Evolutionary conservation across 2,329 filamentous ascomycete genomes (phyloP).

Genomic region (Ophiostoma tasmaniense): DNA sequence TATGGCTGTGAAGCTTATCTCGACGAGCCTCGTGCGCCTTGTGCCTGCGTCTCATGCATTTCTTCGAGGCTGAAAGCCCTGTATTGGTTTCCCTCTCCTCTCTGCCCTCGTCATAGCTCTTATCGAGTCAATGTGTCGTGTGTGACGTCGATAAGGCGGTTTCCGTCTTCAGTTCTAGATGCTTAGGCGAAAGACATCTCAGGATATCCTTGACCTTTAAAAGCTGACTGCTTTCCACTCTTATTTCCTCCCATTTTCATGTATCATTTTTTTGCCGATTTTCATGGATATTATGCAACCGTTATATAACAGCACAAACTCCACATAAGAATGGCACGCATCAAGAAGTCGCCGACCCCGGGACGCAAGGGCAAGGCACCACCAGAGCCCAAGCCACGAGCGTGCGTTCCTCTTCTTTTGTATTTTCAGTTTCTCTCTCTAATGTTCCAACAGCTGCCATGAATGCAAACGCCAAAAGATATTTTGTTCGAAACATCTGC

Average conservation of each 20-base stretch:
- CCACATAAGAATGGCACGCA: conserved; percentile 9
- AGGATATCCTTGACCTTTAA: neutral
- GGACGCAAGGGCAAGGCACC: conserved; percentile 9
- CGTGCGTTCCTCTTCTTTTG: conserved; percentile 2
- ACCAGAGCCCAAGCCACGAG: conserved; percentile 14
- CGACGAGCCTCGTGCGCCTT: neutral
- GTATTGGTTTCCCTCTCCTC: neutral
- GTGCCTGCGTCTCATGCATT: neutral
- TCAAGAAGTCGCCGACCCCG: conserved; percentile 5
- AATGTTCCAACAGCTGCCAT: conserved; percentile 11
- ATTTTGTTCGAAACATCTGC: conserved; percentile 19
- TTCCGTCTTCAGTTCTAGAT: neutral
- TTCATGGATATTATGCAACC: neutral
- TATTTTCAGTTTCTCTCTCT: neutral
- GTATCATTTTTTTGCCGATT: neutral
- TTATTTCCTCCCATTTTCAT: neutral
- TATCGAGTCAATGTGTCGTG: neutral
- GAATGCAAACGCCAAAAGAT: conserved; percentile 20
- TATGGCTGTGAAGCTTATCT: neutral
- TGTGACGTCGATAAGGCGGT: neutral
- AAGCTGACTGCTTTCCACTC: neutral
- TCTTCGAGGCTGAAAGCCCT: neutral
- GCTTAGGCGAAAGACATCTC: neutral
- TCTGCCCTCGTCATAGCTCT: neutral
- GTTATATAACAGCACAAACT: neutral